Conservation (phyloP, 2,329 filamentous ascomycete species). For the Pseudodiploospora longispora region DNA sequence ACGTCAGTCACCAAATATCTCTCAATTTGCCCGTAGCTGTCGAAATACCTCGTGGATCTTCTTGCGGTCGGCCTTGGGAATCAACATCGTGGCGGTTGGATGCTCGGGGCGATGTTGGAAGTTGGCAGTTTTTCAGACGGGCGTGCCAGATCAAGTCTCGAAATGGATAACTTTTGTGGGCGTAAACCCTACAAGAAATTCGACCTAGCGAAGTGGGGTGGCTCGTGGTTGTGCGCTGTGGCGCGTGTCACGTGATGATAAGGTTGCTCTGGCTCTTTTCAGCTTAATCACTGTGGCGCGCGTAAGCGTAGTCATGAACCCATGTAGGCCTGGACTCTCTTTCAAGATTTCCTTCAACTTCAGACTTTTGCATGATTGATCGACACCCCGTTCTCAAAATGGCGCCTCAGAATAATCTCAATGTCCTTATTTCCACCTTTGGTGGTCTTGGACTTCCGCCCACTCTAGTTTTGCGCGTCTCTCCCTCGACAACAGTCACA, state of each 20-base stretch:
- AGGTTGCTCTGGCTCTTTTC: slow-evolving; percentile 1
- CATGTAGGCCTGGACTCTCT: no score
- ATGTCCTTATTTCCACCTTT: slow-evolving; percentile 80
- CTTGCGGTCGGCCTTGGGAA: slow-evolving; percentile 99
- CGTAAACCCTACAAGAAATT: slow-evolving; percentile 33
- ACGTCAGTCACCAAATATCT: slow-evolving; percentile 15
- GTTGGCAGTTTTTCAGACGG: slow-evolving; percentile 31
- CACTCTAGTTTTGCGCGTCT: slow-evolving; percentile 72
- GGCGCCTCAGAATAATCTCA: slow-evolving; percentile 50
- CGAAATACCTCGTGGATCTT: slow-evolving; percentile 79
- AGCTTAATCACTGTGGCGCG: no score
- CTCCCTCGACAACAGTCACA: slow-evolving; percentile 54
- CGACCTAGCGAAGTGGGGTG: slow-evolving; percentile 27
- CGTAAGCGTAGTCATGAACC: no score
- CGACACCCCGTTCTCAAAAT: slow-evolving; percentile 29
- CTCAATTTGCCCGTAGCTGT: background rate
- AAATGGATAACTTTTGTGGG: slow-evolving; percentile 40
- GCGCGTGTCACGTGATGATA: slow-evolving; percentile 26
- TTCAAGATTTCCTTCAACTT: no score
- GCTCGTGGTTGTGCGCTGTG: slow-evolving; percentile 18
- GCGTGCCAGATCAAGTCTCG: slow-evolving; percentile 25
- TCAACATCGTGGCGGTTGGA: slow-evolving; percentile 72
- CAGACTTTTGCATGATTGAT: background rate
- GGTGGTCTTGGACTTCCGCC: slow-evolving; percentile 72
- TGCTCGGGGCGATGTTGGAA: slow-evolving; percentile 43